Percentiles rank a stretch among this genome's conserved stretches.
Evolutionary conservation across 768 basidiomycete genomes (phyloP).

Genomic region (Pseudohyphozyma bogoriensis): DNA sequence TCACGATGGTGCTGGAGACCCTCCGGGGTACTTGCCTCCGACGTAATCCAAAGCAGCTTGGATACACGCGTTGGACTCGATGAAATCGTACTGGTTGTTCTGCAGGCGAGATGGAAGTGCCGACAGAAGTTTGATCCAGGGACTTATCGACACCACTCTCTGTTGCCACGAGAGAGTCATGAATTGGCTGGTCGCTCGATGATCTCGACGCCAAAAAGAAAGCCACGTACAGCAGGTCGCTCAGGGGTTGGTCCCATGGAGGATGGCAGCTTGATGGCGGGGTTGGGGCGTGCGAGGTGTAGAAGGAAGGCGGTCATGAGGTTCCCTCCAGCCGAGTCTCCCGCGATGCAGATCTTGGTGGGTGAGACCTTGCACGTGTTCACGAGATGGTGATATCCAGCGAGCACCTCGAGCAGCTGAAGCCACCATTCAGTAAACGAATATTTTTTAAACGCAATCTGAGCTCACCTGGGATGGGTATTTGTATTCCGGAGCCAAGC

Average conservation of each 20-base stretch:
- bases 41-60: conserved; percentile 7
- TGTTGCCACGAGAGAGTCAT: conserved; percentile 21
- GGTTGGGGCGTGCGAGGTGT: conserved; percentile 31
- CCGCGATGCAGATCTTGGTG: conserved; percentile 53
- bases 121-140: conserved; percentile 16
- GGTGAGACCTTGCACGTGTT: conserved; percentile 48
- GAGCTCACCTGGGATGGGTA: conserved; percentile 65
- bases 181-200: neutral
- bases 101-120: neutral
- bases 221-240: conserved; percentile 8
- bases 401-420: conserved; percentile 60
- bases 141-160: too few species aligned
- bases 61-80: conserved; percentile 4
- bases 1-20: neutral
- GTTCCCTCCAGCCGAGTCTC: conserved; percentile 71
- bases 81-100: conserved; percentile 11
- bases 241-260: neutral
- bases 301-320: conserved; percentile 43
- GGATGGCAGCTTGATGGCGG: conserved; percentile 7
- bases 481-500: conserved; percentile 38
- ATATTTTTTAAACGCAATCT: too few species aligned
- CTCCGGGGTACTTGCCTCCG: neutral
- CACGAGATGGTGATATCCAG: conserved; percentile 63
- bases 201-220: neutral
- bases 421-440: too few species aligned